Evolutionary conservation across 805 yeast species (phyloP).

Genomic region (Nakazawaea pomicola): DNA sequence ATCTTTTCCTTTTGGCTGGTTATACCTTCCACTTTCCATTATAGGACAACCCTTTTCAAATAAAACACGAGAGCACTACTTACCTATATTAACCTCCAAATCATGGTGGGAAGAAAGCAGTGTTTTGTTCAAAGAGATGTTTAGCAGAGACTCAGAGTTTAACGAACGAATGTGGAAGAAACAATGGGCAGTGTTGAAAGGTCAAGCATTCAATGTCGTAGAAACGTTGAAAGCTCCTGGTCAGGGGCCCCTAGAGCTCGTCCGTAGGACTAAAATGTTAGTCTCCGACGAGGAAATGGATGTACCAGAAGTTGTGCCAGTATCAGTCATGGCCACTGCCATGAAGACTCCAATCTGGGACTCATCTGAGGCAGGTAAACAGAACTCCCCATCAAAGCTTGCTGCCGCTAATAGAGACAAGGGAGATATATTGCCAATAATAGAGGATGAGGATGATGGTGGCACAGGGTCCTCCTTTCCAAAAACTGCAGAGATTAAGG

Average conservation of each 20-base stretch:
- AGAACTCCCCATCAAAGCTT: neutral
- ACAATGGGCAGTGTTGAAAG: conserved; percentile 68
- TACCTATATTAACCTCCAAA: conserved; percentile 53
- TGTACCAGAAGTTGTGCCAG: conserved; percentile 42
- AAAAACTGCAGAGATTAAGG: too few relatives aligned
- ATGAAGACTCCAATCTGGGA: conserved; percentile 34
- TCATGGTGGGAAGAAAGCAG: conserved; percentile 69
- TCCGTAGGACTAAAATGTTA: conserved; percentile 49
- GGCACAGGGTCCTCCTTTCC: too few relatives aligned
- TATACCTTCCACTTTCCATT: conserved; percentile 56
- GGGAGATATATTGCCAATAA: too few relatives aligned
- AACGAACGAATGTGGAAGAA: conserved; percentile 61
- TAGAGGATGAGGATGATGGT: too few relatives aligned
- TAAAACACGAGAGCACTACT: conserved; percentile 48
- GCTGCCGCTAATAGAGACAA: neutral
- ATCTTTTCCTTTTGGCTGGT: conserved; percentile 76
- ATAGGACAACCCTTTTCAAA: conserved; percentile 65
- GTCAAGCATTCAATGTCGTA: conserved; percentile 73
- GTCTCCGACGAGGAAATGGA: conserved; percentile 60
- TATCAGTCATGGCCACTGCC: conserved; percentile 34
- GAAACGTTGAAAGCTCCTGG: conserved; percentile 52
- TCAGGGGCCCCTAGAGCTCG: conserved; percentile 66
- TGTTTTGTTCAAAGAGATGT: conserved; percentile 39
- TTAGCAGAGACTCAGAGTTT: conserved; percentile 55
- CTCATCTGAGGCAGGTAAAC: neutral